These are phyloP conservation scores for Neurospora terricola DNA, from an alignment of 495 filamentous ascomycete genomes.

Conservation along the genomic window DNA sequence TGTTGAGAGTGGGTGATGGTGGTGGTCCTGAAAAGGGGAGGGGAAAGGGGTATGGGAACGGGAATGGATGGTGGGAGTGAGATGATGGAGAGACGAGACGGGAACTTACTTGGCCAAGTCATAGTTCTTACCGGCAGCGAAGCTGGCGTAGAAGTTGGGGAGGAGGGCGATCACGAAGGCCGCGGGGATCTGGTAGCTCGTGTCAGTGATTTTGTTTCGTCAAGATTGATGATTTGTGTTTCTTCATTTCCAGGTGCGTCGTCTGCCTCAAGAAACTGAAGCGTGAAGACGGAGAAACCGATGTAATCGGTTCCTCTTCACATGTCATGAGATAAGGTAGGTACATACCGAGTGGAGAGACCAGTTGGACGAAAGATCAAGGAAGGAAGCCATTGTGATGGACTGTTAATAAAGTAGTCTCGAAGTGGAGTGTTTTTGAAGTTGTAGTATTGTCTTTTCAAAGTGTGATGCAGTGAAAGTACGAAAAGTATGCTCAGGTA, in stretches of 20 bases:
- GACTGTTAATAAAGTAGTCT: not conserved
- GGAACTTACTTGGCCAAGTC: slow-evolving; percentile 21
- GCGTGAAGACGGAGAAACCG: not conserved
- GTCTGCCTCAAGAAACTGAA: not conserved
- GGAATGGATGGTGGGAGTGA: not conserved
- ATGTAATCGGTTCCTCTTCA: not conserved
- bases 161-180: slow-evolving; percentile 31
- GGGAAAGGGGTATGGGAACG: not conserved
- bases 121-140: slow-evolving; percentile 30
- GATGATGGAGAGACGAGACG: not conserved
- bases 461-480: not conserved
- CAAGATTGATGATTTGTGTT: not conserved
- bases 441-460: not conserved
- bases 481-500: not conserved
- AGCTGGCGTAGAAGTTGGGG: slow-evolving; percentile 26
- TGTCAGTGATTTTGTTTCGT: not conserved
- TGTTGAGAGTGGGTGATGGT: not conserved
- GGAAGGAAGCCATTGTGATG: slow-evolving; percentile 29
- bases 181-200: slow-evolving; percentile 31
- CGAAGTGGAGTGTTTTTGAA: not conserved
- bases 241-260: not conserved
- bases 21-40: too few relatives aligned
- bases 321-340: not conserved
- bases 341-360: slow-evolving; percentile 36
- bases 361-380: slow-evolving; percentile 31